A percentile compares a stretch with the other conserved stretches of the same genome.
These are phyloP conservation scores for Trichomonas vaginalis DNA, from an alignment of 208 protist species.

Conservation along the genomic window DNA sequence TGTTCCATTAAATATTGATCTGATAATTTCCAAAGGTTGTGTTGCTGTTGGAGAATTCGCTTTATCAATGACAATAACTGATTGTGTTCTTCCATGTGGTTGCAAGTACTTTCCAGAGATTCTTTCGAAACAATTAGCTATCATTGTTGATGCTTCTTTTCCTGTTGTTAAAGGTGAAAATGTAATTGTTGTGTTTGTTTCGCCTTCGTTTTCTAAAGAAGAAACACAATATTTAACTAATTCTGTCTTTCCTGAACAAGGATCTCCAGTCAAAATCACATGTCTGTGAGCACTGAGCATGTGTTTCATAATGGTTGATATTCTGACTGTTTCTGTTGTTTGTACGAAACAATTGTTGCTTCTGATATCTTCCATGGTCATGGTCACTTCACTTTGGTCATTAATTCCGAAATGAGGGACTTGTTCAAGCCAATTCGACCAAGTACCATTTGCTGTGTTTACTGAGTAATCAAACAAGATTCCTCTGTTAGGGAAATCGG, in stretches of 20 bases:
- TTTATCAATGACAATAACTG: background rate
- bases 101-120: background rate
- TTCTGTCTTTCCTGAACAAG: conserved; percentile 88
- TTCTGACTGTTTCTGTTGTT: conserved; percentile 78
- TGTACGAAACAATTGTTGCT: conserved; percentile 59
- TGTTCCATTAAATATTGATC: background rate
- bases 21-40: background rate
- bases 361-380: background rate
- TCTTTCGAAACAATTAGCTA: background rate
- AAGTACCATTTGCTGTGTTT: background rate
- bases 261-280: conserved; percentile 77
- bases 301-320: conserved; percentile 72
- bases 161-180: background rate
- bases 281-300: conserved; percentile 64
- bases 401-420: conserved; percentile 50
- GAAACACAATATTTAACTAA: background rate
- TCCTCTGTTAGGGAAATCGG: conserved; percentile 20
- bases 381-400: background rate
- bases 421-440: background rate
- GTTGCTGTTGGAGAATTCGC: background rate
- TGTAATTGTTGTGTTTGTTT: background rate
- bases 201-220: background rate
- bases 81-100: background rate
- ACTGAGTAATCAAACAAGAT: conserved; percentile 13
- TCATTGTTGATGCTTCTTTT: background rate